Evolutionary conservation across 805 yeast species (phyloP), one percentile per base, ranked within the genome.

Genomic region (Lachancea sp.): DNA sequence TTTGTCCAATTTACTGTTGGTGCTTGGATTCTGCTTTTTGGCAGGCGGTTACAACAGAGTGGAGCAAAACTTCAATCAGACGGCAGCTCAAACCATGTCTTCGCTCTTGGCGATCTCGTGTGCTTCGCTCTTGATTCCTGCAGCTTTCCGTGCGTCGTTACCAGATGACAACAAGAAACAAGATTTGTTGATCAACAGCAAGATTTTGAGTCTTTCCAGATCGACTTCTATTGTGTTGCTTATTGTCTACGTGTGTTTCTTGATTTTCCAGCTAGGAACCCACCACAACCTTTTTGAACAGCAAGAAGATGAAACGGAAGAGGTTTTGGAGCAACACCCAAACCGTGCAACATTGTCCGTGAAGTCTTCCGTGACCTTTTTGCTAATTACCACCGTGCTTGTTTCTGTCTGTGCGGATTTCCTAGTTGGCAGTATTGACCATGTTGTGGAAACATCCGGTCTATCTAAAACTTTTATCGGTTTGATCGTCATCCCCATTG

Each of bases 31-130:
- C 65, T 89, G 97, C 62, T 93, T 93, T 60, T 67, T 91, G 13
- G 89, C 85, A 35, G 99, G 99, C 46, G 99, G 99, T 15, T 76
- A 82, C 62, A 82, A 85, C 53, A 78, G 93, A 51, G 73, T 82
- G 31, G 93, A 85, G 63, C 98, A 93, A 66, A 75, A 75, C 1
- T 93, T 93, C 70, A 89, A 89, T 70, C 95, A 86, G 66, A 91
- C 98, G 0, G 97, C 90, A 7, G 99, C 99, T 3, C 98, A 93
- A 67, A 90, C 98, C 7, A 93, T 93, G 99, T 78, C 89, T 29
- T 89, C 97, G 1, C 73, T 93, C 52, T 78, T 93, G 79, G 95
- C 95, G 1, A 79, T 93, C 46, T 86, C 96, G 2, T 82, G 93
- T 39, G 83, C 93, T 32, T 90, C 96, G 1, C 73, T 93, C 56